Base-by-base conservation (phyloP, 805 yeast species). In the Monosporozyma servazzii region DNA sequence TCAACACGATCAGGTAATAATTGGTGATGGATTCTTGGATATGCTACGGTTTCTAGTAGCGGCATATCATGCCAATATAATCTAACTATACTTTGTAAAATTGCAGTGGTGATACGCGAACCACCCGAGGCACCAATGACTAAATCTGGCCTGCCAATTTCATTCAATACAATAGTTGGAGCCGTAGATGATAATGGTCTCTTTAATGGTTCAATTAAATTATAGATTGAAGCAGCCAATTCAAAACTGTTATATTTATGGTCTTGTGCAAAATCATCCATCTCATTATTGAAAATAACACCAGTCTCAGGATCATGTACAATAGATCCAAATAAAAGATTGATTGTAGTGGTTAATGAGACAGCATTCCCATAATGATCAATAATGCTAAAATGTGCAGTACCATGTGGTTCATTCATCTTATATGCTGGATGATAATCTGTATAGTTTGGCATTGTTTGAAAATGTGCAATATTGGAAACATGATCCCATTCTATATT, bases 81-180 rank as follows among this genome's bases (percentile, higher is more conserved):
- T 49, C 96, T 71, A 1, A 86, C 75, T 17, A 91, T 76, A 0
- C 91, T 89, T 64, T 89, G 93, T 51, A 91, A 76, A 3, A 91
- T 80, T 1, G 95, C 79, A 0, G 96, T 87, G 13, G 86, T 75
- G 48, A 91, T 91, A 51, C 93, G 73, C 6, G 93, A 84, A 0
- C 98, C 98, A 9, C 99, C 99, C 1, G 97, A 95, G 0, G 96
- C 93, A 0, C 97, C 98, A 53, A 91, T 76, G 5, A 85, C 78
- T 25, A 86, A 63, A 57, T 84, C 89, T 0, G 85, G 80, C 8
- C 62, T 58, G 4, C 77, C 76, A 9, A 68, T 60, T 53, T 70
- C 73, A 52, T 73, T 68, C 18, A 79, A 71, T 0, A 87, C 69
- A 30, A 91, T 80, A 0, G 88, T 77, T 3, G 97, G 97, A 0